phyloP scores from a whole-genome alignment of 768 basidiomycete genomes.

The Udeniomyces megalosporus region DNA sequence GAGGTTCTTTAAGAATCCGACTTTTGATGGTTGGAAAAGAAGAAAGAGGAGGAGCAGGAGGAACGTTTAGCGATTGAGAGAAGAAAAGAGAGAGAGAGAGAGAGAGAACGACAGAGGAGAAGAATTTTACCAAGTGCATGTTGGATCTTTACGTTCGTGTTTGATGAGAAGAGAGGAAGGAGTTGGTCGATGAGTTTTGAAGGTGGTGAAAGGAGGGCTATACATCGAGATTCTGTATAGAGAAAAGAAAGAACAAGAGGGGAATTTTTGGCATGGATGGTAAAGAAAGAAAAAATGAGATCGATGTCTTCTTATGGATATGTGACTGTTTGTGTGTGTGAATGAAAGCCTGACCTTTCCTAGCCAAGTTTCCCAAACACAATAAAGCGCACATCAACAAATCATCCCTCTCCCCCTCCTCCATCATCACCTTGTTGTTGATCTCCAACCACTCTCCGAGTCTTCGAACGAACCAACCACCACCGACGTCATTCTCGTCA shows the following conservation, averaged over 20 bases:
- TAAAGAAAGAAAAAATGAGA: neutral
- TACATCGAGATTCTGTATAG: constrained; percentile 20
- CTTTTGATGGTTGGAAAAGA: neutral
- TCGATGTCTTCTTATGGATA: too few species aligned
- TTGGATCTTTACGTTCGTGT: constrained; percentile 53
- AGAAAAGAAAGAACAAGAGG: too few species aligned
- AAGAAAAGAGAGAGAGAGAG: too few species aligned
- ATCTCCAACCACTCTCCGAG: neutral
- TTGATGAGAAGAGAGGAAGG: constrained; percentile 42
- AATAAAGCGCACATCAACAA: constrained; percentile 66
- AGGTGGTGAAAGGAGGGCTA: constrained; percentile 38
- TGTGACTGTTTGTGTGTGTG: too few species aligned
- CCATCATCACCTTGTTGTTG: too few species aligned
- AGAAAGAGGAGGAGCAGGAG: too few species aligned
- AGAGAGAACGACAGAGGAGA: too few species aligned
- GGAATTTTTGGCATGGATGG: constrained; percentile 11
- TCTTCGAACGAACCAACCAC: neutral
- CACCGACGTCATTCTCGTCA: neutral
- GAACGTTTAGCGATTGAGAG: too few species aligned
- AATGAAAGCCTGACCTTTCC: constrained; percentile 40
- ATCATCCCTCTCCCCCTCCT: constrained; percentile 40
- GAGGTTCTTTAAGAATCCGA: constrained; percentile 75
- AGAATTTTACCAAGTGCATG: constrained; percentile 57
- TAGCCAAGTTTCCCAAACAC: constrained; percentile 61
- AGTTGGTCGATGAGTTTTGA: constrained; percentile 50